Percentiles rank a stretch among this genome's conserved stretches.
Conservation (phyloP, 352 stramenopile species). For the Blastocystis sp. region DNA sequence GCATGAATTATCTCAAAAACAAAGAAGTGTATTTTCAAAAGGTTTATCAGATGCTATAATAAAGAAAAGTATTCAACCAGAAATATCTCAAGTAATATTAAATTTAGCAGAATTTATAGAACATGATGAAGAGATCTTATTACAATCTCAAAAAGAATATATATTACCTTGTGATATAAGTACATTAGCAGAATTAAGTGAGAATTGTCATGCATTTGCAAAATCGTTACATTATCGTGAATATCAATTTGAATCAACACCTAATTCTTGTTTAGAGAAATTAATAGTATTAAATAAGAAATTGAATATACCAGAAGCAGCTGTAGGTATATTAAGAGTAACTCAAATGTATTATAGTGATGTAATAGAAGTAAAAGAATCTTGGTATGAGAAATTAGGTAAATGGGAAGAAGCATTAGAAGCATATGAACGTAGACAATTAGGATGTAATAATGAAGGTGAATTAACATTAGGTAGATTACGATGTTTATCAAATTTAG, state of each 20-base stretch:
- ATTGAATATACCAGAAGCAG: slow-evolving; percentile 75
- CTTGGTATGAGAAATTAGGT: slow-evolving; percentile 88
- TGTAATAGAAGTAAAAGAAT: slow-evolving; percentile 70
- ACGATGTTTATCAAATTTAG: slow-evolving; percentile 79
- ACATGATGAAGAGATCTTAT: slow-evolving; percentile 67
- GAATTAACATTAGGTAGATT: slow-evolving; percentile 83
- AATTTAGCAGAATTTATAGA: slow-evolving; percentile 98
- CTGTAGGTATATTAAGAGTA: slow-evolving; percentile 84
- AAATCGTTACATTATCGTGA: slow-evolving; percentile 89
- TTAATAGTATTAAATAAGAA: slow-evolving; percentile 98
- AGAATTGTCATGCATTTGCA: slow-evolving; percentile 86
- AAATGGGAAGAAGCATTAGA: slow-evolving; percentile 78
- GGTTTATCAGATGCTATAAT: no score
- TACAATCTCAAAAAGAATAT: slow-evolving; percentile 61
- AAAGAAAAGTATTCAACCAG: slow-evolving; percentile 62
- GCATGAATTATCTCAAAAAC: slow-evolving; percentile 77
- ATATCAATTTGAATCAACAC: slow-evolving; percentile 69
- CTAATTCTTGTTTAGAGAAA: slow-evolving; percentile 76
- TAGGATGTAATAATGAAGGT: slow-evolving; percentile 52
- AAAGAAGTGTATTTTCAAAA: slow-evolving; percentile 68
- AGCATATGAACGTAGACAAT: slow-evolving; percentile 67
- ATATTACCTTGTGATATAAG: slow-evolving; percentile 56
- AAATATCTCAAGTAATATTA: slow-evolving; percentile 82
- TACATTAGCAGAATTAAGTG: slow-evolving; percentile 73
- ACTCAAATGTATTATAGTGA: slow-evolving; percentile 54